Conservation (phyloP, 2,329 filamentous ascomycete species). For the Exserohilum rostratum region DNA sequence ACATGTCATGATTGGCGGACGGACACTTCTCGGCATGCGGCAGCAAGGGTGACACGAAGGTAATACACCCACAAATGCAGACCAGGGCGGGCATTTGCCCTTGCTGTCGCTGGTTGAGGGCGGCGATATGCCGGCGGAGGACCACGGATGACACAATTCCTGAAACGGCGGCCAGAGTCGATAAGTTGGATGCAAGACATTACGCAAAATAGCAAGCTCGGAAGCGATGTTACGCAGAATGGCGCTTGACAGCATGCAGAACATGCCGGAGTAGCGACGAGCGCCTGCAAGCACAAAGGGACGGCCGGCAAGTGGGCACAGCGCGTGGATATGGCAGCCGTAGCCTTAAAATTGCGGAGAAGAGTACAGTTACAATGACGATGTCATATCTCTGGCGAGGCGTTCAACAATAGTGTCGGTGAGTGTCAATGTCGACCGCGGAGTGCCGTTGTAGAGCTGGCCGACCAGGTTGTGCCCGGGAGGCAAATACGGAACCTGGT, state of each 20-base stretch:
- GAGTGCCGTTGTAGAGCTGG: conserved; percentile 24
- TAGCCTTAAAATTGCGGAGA: conserved; percentile 9
- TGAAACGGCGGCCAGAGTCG: conserved; percentile 27
- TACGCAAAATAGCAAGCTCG: conserved; percentile 28
- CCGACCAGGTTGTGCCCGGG: conserved; percentile 26
- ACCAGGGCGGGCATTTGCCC: conserved; percentile 19
- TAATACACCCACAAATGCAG: conserved; percentile 7
- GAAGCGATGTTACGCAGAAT: conserved; percentile 34
- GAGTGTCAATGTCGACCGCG: conserved; percentile 29
- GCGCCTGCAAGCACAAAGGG: conserved; percentile 36
- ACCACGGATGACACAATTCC: conserved; percentile 21
- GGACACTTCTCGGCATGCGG: conserved; percentile 15
- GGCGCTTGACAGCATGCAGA: conserved; percentile 35
- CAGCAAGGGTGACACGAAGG: conserved; percentile 20
- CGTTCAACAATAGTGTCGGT: conserved; percentile 34
- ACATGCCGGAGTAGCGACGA: conserved; percentile 19
- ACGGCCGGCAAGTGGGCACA: conserved; percentile 21
- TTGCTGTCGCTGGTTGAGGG: conserved; percentile 20
- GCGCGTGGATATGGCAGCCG: conserved; percentile 29
- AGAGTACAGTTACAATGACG: conserved; percentile 23
- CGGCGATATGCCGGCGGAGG: conserved; percentile 24
- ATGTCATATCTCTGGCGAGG: conserved; percentile 12
- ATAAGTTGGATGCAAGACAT: conserved; percentile 38
- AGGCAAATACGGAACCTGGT: conserved; percentile 29
- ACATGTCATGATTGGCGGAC: conserved; percentile 12